phyloP scores from a whole-genome alignment of 2,329 filamentous ascomycete genomes.

The Fusarium siculi region DNA sequence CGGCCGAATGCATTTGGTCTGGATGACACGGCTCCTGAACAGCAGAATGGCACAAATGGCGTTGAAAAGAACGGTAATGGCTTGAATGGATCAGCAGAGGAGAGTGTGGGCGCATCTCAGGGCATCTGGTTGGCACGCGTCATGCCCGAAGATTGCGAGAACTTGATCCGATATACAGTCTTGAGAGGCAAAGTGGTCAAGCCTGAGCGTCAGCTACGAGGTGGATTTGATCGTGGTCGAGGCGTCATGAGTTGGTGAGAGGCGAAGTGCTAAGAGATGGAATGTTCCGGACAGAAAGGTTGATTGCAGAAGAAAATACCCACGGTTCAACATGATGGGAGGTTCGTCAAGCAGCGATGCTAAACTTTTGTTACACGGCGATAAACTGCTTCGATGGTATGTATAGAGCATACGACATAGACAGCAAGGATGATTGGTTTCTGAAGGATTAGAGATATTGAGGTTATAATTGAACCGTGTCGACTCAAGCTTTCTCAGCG shows the following conservation, averaged over 20 bases:
- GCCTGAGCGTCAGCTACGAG: constrained; percentile 84
- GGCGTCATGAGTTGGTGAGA: constrained; percentile 88
- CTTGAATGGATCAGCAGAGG: constrained; percentile 37
- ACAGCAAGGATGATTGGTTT: neutral
- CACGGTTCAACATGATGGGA: neutral
- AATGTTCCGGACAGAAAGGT: neutral
- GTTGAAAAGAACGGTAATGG: constrained; percentile 32
- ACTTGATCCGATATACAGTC: constrained; percentile 87
- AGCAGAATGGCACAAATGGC: constrained; percentile 44
- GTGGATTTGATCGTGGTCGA: constrained; percentile 86
- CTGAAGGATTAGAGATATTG: neutral
- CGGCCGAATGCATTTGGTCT: constrained; percentile 67
- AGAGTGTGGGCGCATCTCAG: constrained; percentile 75
- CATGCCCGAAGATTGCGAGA: constrained; percentile 89
- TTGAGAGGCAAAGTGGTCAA: constrained; percentile 95
- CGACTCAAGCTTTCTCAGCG: neutral
- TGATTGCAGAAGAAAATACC: constrained; percentile 8
- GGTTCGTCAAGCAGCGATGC: neutral
- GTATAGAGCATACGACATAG: constrained; percentile 13
- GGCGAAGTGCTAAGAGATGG: neutral
- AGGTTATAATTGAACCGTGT: neutral
- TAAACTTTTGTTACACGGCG: neutral
- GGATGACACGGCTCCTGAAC: constrained; percentile 52
- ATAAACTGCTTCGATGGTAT: neutral
- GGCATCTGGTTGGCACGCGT: constrained; percentile 94